These are phyloP conservation scores for Amanita molliuscula DNA, from an alignment of 768 basidiomycete species.

Conservation along the genomic window DNA sequence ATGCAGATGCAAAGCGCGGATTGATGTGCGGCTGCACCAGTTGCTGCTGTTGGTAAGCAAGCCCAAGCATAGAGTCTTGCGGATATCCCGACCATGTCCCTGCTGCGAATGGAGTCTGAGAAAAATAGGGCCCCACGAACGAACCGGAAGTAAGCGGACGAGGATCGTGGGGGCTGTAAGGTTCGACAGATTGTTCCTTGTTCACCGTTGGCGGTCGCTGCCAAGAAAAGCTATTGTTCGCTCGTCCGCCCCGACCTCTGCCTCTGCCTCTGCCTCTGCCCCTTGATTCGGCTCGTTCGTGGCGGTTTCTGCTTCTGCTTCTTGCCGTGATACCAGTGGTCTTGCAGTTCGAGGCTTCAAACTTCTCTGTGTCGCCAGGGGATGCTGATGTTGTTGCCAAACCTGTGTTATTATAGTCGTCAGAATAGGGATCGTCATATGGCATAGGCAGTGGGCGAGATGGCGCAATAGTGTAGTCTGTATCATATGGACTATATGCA, in stretches of 20 bases:
- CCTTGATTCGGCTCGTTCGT: too few species aligned
- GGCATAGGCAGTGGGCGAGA: slow-evolving; percentile 60
- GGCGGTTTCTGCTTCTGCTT: slow-evolving; percentile 11
- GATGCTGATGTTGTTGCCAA: slow-evolving; percentile 11
- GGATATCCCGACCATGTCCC: neutral
- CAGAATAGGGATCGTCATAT: slow-evolving; percentile 74
- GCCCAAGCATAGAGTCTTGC: slow-evolving; percentile 12
- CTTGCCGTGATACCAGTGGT: neutral
- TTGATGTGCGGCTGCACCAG: slow-evolving; percentile 77
- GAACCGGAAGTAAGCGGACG: slow-evolving; percentile 1
- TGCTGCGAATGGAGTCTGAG: neutral
- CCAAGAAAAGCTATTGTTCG: slow-evolving; percentile 13
- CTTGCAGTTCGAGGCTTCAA: neutral
- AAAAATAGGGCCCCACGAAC: slow-evolving; percentile 2
- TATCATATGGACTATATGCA: slow-evolving; percentile 59
- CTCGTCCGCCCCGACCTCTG: slow-evolving; percentile 19
- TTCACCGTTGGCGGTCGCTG: neutral
- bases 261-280: slow-evolving; percentile 14
- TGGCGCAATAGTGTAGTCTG: slow-evolving; percentile 43
- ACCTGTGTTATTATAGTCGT: slow-evolving; percentile 24
- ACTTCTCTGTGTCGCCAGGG: neutral
- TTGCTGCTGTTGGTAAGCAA: slow-evolving; percentile 12
- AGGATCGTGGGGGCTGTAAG: slow-evolving; percentile 5
- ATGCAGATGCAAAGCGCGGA: slow-evolving; percentile 62
- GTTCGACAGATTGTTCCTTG: neutral